A percentile compares a stretch with the other conserved stretches of the same genome.
phyloP scores from a whole-genome alignment of 345 rosid species.

The Gossypium rotundifolium region DNA sequence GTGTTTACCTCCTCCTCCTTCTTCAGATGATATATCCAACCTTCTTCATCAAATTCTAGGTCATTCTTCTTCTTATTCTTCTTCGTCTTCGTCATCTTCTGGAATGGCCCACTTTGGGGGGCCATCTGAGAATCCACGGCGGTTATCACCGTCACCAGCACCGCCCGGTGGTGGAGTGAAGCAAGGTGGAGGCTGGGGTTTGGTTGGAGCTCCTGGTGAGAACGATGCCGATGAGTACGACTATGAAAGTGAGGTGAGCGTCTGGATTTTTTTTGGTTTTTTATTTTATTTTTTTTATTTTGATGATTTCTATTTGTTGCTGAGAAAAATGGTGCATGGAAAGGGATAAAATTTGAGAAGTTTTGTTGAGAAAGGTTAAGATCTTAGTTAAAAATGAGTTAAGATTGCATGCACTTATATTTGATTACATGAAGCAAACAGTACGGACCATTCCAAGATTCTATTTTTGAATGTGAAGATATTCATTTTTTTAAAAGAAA shows the following conservation, averaged over 20 bases:
- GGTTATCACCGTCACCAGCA: conserved; percentile 13
- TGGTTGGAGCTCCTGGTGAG: conserved; percentile 25
- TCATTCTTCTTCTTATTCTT: conserved; percentile 47
- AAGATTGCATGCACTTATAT: not conserved
- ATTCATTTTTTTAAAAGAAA: not conserved
- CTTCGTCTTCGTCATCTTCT: conserved; percentile 24
- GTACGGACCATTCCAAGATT: not conserved
- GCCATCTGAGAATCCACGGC: conserved; percentile 7
- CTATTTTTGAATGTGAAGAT: not conserved
- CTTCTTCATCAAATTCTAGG: conserved; percentile 57
- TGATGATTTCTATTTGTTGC: not conserved
- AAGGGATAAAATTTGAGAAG: not conserved
- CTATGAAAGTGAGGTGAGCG: conserved; percentile 70
- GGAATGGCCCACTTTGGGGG: conserved; percentile 5
- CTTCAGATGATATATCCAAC: conserved; percentile 57
- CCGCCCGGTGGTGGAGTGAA: conserved; percentile 15
- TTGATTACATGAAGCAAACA: not conserved
- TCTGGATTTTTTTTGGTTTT: not conserved
- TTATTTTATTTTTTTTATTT: not conserved
- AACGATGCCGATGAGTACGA: conserved; percentile 67
- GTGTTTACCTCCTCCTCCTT: conserved; percentile 7
- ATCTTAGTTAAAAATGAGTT: not conserved
- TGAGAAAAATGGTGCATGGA: conserved; percentile 8
- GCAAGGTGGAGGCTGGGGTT: conserved; percentile 30
- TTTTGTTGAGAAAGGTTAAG: not conserved